Evolutionary conservation across 2,329 filamentous ascomycete species (phyloP).

Genomic region (Aspergillus amoenus): DNA sequence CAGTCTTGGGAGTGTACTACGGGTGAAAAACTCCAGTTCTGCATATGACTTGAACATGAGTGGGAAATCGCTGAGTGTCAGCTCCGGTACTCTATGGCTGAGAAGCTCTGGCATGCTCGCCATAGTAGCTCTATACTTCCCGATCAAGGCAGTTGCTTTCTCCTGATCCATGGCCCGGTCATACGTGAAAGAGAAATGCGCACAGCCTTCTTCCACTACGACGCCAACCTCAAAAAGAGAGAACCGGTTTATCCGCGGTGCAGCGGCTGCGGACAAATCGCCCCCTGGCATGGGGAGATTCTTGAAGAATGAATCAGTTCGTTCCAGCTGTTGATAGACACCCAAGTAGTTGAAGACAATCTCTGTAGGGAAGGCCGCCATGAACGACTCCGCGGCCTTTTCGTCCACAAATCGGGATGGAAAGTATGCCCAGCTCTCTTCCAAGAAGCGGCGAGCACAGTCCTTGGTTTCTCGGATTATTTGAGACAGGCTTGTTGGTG

Average conservation of each 20-base stretch:
- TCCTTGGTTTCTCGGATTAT: no score
- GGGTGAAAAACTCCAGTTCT: not conserved
- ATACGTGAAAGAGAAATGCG: no score
- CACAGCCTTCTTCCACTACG: no score
- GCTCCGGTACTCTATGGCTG: no score
- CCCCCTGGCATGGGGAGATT: not conserved
- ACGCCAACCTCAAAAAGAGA: not conserved
- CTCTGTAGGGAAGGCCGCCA: no score
- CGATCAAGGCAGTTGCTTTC: no score
- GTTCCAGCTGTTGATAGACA: not conserved
- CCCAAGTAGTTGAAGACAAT: not conserved
- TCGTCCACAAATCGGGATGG: not conserved
- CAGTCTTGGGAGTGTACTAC: slow-evolving; percentile 49
- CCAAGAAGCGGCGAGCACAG: no score
- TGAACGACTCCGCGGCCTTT: not conserved
- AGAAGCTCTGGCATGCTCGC: no score
- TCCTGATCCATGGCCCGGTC: no score
- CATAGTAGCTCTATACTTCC: no score
- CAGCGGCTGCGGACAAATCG: not conserved
- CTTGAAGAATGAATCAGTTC: not conserved
- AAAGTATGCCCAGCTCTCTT: not conserved
- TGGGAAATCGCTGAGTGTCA: slow-evolving; percentile 4
- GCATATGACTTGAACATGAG: not conserved
- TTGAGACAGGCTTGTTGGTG: no score
- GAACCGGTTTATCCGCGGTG: not conserved